Base-by-base conservation (phyloP, 805 yeast genomes). In the Torulaspora indica region DNA sequence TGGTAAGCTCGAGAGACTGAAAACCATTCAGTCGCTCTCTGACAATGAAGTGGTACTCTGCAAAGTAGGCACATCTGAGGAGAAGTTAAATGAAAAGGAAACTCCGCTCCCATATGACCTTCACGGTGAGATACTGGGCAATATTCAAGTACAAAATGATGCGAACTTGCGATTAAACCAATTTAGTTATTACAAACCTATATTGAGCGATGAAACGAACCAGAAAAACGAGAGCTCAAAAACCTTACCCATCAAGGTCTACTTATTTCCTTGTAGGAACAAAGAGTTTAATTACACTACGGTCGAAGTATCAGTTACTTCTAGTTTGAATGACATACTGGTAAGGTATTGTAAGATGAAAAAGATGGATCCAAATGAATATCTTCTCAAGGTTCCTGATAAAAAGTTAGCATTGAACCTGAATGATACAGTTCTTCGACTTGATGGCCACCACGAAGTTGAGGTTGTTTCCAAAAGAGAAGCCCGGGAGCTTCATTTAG, bases 41-140 rank as follows among this genome's bases (percentile, higher is more conserved):
- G 82, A 81, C 43, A 86, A 81, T 52, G 96, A 88, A 52, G 76
- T 93, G 44, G 95, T 95, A 0, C 60, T 93, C 9, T 81, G 88
- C 41, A 68, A 63, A 49, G 86, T 85, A 2, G 54, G 68, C 2
- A 74, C 71, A n/a, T 55, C 60, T 2, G 71, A 60, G 3, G 79
- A 79, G 45, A 42, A 57, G n/a, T 55, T 54, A 22, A 82, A 84
- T 57, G 79, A 77, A 43, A 51, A 45, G 1, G 64, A 64, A 5
- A 75, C 85, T 0, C 88, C 90, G 3, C 66, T 78, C 29, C 77
- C 83, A 0, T 58, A 61, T 49, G 53, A 51, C 31, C 23, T 51
- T 6, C 49, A 49, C 25, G 56, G 53, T 13, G 52, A 50, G 10
- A 38, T 51, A 10, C 36, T 43, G 3, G 50, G 41, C 5, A 41